Base-by-base conservation (phyloP, 208 protist species). In the Acanthamoeba royreba region DNA sequence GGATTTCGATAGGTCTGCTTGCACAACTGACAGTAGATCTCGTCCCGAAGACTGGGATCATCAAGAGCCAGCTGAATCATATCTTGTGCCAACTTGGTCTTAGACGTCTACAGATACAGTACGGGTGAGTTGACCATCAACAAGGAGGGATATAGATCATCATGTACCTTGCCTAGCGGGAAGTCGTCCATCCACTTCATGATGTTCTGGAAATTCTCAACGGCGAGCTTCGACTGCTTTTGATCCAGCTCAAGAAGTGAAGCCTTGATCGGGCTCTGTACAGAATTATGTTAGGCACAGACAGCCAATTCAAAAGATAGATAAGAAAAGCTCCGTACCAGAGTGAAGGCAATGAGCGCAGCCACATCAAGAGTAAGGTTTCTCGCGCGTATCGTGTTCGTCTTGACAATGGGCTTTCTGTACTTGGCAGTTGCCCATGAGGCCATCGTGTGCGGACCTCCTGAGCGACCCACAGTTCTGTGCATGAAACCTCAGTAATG, bases 121-220 rank as follows among this genome's bases (percentile, higher is more conserved):
- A n/a, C n/a, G n/a, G n/a, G n/a, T n/a, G n/a, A n/a, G n/a, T n/a
- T n/a, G n/a, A n/a, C n/a, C n/a, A n/a, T n/a, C n/a, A n/a, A n/a
- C n/a, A n/a, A n/a, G n/a, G n/a, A n/a, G n/a, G n/a, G n/a, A n/a
- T n/a, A n/a, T n/a, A n/a, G n/a, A n/a, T n/a, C n/a, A n/a, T n/a
- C n/a, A 8, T 63, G 31, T n/a, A 13, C 45, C 86, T 92, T 92
- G 35, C 86, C 86, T 35, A 92, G 40, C 35, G 86, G 86, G 55
- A 92, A 92, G 86, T 92, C 86, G 38, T 40, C 86, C 86, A 92
- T 92, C 31, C 63, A 63, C 86, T 92, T 92, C 86, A 92, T 92
- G 4, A 92, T 92, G 45, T 42, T 74, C 25, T 72, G 28, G 55
- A 92, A 92, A 25, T 74, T 92, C 4, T 22, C 22, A 11, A 74